Conservation (phyloP, 2,329 filamentous ascomycete genomes). For the Penicillium sp. region DNA sequence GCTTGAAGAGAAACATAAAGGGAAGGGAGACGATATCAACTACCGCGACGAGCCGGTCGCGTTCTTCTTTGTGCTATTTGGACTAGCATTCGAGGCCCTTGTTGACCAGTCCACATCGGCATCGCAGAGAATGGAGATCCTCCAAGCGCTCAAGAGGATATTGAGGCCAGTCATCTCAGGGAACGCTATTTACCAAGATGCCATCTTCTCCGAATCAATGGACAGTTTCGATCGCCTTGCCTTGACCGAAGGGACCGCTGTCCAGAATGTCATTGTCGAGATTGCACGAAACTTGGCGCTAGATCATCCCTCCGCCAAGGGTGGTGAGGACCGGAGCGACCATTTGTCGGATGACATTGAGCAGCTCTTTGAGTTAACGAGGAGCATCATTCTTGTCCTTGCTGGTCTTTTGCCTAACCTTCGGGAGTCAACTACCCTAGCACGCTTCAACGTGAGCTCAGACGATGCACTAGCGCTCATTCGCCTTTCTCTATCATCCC, state of each 20-base stretch:
- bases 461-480: slow-evolving; percentile 86
- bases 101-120: slow-evolving; percentile 77
- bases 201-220: slow-evolving; percentile 96
- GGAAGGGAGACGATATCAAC: slow-evolving; percentile 81
- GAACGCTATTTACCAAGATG: slow-evolving; percentile 93
- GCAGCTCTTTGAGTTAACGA: slow-evolving; percentile 93
- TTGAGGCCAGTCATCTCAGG: slow-evolving; percentile 92
- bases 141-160: slow-evolving; percentile 92
- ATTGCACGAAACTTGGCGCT: slow-evolving; percentile 90
- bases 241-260: slow-evolving; percentile 84
- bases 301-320: slow-evolving; percentile 85
- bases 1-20: slow-evolving; percentile 55
- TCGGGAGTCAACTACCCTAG: slow-evolving; percentile 59
- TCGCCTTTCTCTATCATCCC: slow-evolving; percentile 77
- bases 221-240: slow-evolving; percentile 91
- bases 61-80: slow-evolving; percentile 98
- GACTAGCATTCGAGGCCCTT: slow-evolving; percentile 92
- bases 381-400: slow-evolving; percentile 92
- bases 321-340: slow-evolving; percentile 67
- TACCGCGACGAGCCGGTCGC: slow-evolving; percentile 97
- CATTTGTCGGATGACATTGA: slow-evolving; percentile 96
- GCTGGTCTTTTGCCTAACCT: slow-evolving; percentile 82
- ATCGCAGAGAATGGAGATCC: slow-evolving; percentile 82
- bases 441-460: slow-evolving; percentile 74
- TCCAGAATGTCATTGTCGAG: slow-evolving; percentile 91